These are phyloP conservation scores for Trichoderma sp. DNA, from an alignment of 2,329 filamentous ascomycete species.

Conservation along the genomic window DNA sequence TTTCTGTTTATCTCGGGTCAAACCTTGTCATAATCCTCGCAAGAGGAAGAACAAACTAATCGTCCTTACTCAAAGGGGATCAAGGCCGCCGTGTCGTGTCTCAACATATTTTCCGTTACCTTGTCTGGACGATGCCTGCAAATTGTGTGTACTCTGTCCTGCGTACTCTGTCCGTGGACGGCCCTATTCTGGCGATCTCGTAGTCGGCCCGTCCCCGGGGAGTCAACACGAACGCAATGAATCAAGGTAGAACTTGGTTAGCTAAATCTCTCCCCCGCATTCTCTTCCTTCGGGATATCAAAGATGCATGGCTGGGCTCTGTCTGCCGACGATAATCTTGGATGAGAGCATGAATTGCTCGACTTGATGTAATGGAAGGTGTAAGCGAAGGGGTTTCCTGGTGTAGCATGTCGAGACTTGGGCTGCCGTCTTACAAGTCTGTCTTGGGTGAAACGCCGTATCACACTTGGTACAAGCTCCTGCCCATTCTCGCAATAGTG, in stretches of 20 bases:
- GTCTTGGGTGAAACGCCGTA: neutral
- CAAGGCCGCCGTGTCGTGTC: neutral
- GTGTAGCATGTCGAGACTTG: neutral
- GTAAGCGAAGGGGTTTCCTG: neutral
- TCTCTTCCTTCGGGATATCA: neutral
- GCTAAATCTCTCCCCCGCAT: conserved; percentile 11
- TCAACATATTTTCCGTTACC: neutral
- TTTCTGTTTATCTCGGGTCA: neutral
- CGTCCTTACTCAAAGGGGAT: neutral
- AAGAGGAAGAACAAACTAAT: neutral
- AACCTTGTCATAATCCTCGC: conserved; percentile 7
- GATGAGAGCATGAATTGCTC: no score
- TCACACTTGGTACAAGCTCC: neutral
- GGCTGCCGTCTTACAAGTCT: neutral
- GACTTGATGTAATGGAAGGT: neutral
- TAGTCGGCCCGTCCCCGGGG: conserved; percentile 14
- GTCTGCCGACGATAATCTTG: neutral
- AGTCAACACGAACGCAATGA: neutral
- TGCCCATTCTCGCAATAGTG: neutral
- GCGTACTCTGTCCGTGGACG: neutral
- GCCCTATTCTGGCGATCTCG: conserved; percentile 1
- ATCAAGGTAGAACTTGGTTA: neutral
- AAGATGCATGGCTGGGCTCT: neutral
- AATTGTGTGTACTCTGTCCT: neutral
- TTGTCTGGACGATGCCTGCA: neutral